These are phyloP conservation scores for Yamadazyma blattariae DNA, from an alignment of 1,139 yeast genomes.

Conservation along the genomic window DNA sequence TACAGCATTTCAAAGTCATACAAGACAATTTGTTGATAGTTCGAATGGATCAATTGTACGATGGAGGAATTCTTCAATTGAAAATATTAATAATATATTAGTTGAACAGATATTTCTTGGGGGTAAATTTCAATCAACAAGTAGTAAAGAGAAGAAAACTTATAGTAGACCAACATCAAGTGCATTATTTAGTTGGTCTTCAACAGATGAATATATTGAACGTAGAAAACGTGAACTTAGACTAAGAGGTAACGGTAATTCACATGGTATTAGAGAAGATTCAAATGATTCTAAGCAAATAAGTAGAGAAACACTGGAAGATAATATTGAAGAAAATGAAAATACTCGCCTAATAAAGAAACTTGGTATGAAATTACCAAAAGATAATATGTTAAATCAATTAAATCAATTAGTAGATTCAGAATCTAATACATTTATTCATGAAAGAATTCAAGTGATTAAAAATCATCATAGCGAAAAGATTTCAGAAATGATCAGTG, in stretches of 20 bases:
- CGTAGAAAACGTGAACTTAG: slow-evolving; percentile 29
- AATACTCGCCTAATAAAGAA: slow-evolving; percentile 4
- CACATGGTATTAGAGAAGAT: background rate
- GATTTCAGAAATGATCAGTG: slow-evolving; percentile 37
- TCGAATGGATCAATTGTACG: slow-evolving; percentile 22
- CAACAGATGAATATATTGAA: slow-evolving; percentile 38
- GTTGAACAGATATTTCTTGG: slow-evolving; percentile 28
- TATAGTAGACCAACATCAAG: slow-evolving; percentile 21
- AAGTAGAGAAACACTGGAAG: slow-evolving; percentile 6
- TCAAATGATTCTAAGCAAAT: background rate
- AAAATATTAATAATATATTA: slow-evolving; percentile 24
- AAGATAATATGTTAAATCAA: slow-evolving; percentile 21
- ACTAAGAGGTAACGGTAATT: slow-evolving; percentile 7
- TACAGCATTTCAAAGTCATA: slow-evolving; percentile 33
- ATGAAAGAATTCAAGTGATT: slow-evolving; percentile 36
- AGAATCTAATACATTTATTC: slow-evolving; percentile 40
- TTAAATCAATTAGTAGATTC: slow-evolving; percentile 30
- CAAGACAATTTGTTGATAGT: slow-evolving; percentile 31
- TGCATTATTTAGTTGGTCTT: slow-evolving; percentile 44
- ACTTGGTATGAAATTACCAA: slow-evolving; percentile 13
- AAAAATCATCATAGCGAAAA: slow-evolving; percentile 40
- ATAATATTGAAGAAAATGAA: slow-evolving; percentile 5
- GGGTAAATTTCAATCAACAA: slow-evolving; percentile 12
- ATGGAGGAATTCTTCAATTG: slow-evolving; percentile 33
- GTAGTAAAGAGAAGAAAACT: slow-evolving; percentile 5